Conservation (phyloP, 2,329 filamentous ascomycete species). For the Boeremia exigua region DNA sequence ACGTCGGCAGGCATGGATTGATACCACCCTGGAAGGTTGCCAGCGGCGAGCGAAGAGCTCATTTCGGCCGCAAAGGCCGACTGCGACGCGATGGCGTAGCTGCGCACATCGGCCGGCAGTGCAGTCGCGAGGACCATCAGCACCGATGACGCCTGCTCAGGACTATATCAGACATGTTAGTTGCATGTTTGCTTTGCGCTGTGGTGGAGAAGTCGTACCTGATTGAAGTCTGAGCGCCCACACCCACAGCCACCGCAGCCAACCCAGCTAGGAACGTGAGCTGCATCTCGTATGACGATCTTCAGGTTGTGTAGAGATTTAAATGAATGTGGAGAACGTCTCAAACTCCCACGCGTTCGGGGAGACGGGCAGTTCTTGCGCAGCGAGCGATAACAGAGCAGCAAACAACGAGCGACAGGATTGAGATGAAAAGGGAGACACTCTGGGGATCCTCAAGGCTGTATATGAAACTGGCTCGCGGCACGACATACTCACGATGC, state of each 20-base stretch:
- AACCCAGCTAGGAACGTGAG: slow-evolving; percentile 35
- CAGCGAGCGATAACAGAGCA: slow-evolving; percentile 14
- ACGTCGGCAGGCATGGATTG: slow-evolving; percentile 53
- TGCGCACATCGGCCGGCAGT: slow-evolving; percentile 50
- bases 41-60: slow-evolving; percentile 52
- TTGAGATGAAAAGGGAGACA: slow-evolving; percentile 27
- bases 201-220: slow-evolving; percentile 26
- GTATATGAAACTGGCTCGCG: slow-evolving; percentile 35
- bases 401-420: slow-evolving; percentile 28
- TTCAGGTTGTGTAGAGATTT: slow-evolving; percentile 7
- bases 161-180: slow-evolving; percentile 24
- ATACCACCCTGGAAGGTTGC: slow-evolving; percentile 55
- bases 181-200: slow-evolving; percentile 14
- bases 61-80: slow-evolving; percentile 51
- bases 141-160: slow-evolving; percentile 45
- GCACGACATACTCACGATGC: slow-evolving; percentile 30
- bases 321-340: slow-evolving; percentile 36
- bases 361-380: slow-evolving; percentile 13
- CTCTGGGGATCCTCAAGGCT: slow-evolving; percentile 24
- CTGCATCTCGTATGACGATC: slow-evolving; percentile 37
- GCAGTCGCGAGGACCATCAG: slow-evolving; percentile 53
- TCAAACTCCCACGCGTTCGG: slow-evolving; percentile 15
- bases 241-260: slow-evolving; percentile 38
- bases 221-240: slow-evolving; percentile 31
- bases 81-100: slow-evolving; percentile 51